Evolutionary conservation across 257 asterid species (phyloP).

Genomic region (Solanum virginianum): DNA sequence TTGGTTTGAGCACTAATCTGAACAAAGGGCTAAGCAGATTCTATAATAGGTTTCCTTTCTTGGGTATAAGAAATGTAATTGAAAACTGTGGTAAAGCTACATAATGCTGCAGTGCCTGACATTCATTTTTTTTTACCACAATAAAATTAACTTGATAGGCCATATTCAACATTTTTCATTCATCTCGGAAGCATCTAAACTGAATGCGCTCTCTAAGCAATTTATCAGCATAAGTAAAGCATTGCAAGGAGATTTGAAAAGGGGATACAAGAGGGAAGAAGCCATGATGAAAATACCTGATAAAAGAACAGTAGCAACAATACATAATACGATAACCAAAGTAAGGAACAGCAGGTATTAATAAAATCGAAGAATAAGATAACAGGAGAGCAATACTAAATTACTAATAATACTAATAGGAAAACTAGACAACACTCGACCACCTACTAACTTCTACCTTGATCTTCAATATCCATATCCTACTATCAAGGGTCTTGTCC

Average conservation of each 20-base stretch:
- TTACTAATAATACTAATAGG: neutral
- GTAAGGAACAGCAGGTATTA: neutral
- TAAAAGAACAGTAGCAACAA: neutral
- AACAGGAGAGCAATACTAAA: neutral
- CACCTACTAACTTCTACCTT: neutral
- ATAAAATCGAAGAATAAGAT: neutral
- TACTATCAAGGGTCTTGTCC: neutral
- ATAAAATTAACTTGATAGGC: neutral
- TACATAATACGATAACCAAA: neutral
- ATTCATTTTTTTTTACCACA: neutral
- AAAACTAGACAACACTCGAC: neutral
- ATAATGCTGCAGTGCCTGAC: neutral
- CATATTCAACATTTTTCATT: neutral
- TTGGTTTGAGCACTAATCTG: neutral
- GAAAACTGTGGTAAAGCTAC: neutral
- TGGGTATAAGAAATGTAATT: neutral
- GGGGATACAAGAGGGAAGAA: neutral
- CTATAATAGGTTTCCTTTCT: neutral
- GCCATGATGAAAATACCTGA: neutral
- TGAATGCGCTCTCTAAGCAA: neutral
- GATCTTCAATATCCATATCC: neutral
- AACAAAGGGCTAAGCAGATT: neutral
- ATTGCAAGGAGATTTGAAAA: neutral
- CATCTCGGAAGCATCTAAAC: neutral
- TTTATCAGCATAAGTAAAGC: neutral